Percentiles rank a stretch among this genome's conserved stretches.
Conservation (phyloP, 768 basidiomycete genomes). For the Termitomyces sp. region DNA sequence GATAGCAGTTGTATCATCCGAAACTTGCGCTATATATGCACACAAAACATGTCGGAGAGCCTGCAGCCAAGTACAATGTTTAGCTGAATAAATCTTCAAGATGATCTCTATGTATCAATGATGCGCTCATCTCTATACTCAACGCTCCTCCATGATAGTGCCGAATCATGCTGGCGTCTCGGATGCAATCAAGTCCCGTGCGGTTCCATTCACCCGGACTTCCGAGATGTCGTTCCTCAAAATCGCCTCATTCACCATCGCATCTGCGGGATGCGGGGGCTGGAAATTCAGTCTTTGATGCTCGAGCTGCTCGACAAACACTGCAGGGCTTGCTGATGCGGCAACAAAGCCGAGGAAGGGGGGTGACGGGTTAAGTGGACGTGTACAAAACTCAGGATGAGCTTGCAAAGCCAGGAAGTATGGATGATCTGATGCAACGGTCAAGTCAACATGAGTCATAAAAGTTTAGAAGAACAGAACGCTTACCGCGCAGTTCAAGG, state of each 20-base stretch:
- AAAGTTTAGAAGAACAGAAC: not conserved
- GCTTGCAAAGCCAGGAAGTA: slow-evolving; percentile 95
- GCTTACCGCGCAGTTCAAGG: slow-evolving; percentile 79
- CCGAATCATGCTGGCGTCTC: slow-evolving; percentile 19
- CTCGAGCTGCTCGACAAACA: slow-evolving; percentile 71
- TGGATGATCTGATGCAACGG: slow-evolving; percentile 69
- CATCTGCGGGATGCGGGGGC: slow-evolving; percentile 73
- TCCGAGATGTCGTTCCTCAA: slow-evolving; percentile 37
- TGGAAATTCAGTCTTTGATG: slow-evolving; percentile 59
- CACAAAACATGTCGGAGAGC: not conserved
- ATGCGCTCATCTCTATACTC: slow-evolving; percentile 11
- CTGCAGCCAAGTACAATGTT: slow-evolving; percentile 8
- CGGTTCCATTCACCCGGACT: slow-evolving; percentile 24
- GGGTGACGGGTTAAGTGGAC: slow-evolving; percentile 95
- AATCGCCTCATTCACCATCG: slow-evolving; percentile 70
- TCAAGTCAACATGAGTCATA: not conserved
- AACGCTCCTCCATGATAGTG: not conserved
- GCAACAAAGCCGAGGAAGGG: slow-evolving; percentile 96
- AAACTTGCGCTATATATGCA: slow-evolving; percentile 4
- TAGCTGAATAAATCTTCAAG: slow-evolving; percentile 5
- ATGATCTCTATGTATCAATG: slow-evolving; percentile 12
- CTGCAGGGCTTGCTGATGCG: slow-evolving; percentile 53
- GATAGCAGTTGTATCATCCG: not conserved
- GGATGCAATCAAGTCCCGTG: slow-evolving; percentile 18
- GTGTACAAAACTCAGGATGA: slow-evolving; percentile 98